These are phyloP conservation scores for Rhizophagus clarus DNA, from an alignment of 192 early-diverging fungal genomes.

Conservation along the genomic window DNA sequence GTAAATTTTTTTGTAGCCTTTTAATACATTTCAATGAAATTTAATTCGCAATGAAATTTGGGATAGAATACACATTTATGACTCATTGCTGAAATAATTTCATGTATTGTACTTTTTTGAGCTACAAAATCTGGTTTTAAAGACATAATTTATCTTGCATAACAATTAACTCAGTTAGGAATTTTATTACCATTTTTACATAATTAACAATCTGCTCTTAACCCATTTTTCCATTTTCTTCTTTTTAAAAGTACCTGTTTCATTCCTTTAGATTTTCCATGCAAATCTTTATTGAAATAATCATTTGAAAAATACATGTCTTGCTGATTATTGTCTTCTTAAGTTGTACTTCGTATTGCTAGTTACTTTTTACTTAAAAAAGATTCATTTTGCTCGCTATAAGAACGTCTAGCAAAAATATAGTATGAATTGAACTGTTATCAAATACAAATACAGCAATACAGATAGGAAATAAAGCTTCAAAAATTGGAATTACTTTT, in stretches of 20 bases:
- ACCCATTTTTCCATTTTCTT: not conserved
- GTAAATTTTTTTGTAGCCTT: constrained; percentile 31
- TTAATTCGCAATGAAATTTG: no score
- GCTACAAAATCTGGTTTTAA: constrained; percentile 13
- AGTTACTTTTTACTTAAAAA: not conserved
- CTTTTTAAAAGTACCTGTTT: not conserved
- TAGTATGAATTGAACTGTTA: constrained; percentile 20
- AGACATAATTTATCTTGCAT: constrained; percentile 26
- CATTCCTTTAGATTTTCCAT: not conserved
- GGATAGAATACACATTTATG: constrained; percentile 32
- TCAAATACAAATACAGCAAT: constrained; percentile 30
- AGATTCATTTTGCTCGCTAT: constrained; percentile 27
- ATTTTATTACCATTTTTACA: constrained; percentile 11
- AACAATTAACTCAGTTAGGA: constrained; percentile 8
- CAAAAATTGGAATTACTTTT: constrained; percentile 10
- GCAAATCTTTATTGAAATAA: not conserved
- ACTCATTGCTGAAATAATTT: constrained; percentile 12
- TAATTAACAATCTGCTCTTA: not conserved
- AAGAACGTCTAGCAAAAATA: constrained; percentile 18
- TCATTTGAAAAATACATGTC: not conserved
- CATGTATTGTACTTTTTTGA: not conserved
- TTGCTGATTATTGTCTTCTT: not conserved
- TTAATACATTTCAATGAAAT: constrained; percentile 40
- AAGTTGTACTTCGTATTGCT: constrained; percentile 18
- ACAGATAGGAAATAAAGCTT: constrained; percentile 3